phyloP scores from a whole-genome alignment of 148 eudicot genomes.

The Agrostemma githago region DNA sequence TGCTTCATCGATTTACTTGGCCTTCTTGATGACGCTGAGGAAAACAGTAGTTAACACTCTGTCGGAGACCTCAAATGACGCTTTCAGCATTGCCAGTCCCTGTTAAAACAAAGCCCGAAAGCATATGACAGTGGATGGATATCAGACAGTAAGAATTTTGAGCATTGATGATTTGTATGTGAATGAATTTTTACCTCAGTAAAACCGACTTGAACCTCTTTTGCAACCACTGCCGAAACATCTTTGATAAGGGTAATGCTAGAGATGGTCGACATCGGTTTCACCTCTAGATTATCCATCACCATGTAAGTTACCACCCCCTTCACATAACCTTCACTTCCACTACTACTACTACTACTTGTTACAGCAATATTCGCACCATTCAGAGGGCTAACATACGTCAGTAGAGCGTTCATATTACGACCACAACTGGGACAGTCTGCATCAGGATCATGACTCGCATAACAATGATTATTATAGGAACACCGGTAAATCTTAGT shows the following conservation, averaged over 20 bases:
- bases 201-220: constrained; percentile 16
- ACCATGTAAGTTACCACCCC: constrained; percentile 17
- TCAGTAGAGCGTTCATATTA: neutral
- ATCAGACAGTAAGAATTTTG: no score
- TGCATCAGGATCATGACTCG: neutral
- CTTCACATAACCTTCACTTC: constrained; percentile 19
- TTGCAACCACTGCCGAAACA: constrained; percentile 10
- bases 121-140: no score
- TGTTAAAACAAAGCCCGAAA: neutral
- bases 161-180: no score
- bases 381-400: neutral
- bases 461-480: neutral
- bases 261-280: constrained; percentile 17
- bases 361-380: neutral
- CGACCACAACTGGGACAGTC: neutral
- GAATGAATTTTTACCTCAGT: constrained; percentile 1
- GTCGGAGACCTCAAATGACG: constrained; percentile 19
- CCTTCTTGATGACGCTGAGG: constrained; percentile 13
- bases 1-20: neutral
- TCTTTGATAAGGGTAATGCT: constrained; percentile 8
- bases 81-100: constrained; percentile 29
- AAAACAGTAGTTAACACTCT: constrained; percentile 24
- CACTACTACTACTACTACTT: neutral
- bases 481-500: neutral
- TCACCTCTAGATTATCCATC: constrained; percentile 21